Evolutionary conservation across 2,329 filamentous ascomycete species (phyloP), one percentile per base, ranked within the genome.

Genomic region (Acephala macrosclerotiorum): DNA sequence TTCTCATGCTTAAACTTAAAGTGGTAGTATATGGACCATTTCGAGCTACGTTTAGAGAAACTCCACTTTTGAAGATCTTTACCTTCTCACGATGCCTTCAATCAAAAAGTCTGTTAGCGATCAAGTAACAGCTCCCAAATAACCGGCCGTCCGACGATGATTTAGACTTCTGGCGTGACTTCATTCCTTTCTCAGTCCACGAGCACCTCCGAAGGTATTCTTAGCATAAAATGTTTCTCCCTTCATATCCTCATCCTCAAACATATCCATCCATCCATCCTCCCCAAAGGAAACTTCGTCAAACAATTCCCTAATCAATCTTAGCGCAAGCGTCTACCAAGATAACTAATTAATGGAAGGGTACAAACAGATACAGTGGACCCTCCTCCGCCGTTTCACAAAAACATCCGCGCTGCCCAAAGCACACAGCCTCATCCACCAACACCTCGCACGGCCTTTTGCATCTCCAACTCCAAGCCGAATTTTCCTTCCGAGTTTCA

Each of bases 361-460:
- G 16, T n/a, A 42, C 14, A 42, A 18, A 22, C 45, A 14, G 45
- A 49, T 8, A 6, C n/a, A 49, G 11, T 11, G n/a, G 45, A 8
- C 20, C 45, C n/a, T 9, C n/a, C 20, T 49, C 45, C 45, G 25
- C 45, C 61, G 61, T 63, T 63, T 63, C 61, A 63, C n/a, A 33
- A 53, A 20, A 58, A 58, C 53, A 36, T 58, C 61, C 61, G 42
- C 49, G 61, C 22, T 63, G 61, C 61, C 42, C 61, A 63, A 58
- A 63, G 61, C 61, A 53, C 61, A 38, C 36, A 22, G 42, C 56
- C 36, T 59, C 61, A 38, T 38, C 42, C 14, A 8, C 45, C 9
- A 22, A 11, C n/a, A 33, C 3, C 49, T 18, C 45, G 45, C 49
- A 53, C 25, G 49, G 29, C 49, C 22, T 16, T 29, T 29, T 12